These are phyloP conservation scores for Aspergillus diversus DNA, from an alignment of 495 filamentous ascomycete species.

Conservation along the genomic window DNA sequence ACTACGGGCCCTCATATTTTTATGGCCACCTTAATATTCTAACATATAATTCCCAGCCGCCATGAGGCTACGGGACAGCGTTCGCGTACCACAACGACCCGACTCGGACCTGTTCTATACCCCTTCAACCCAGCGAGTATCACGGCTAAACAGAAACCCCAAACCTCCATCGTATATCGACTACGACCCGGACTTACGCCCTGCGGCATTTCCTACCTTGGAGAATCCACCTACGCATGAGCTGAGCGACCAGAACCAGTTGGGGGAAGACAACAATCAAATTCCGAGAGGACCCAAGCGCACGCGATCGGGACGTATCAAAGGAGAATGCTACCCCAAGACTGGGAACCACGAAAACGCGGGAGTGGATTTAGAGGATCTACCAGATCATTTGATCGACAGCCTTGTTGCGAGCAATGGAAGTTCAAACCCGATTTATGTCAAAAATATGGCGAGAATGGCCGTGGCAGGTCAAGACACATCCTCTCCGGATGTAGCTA, in stretches of 20 bases:
- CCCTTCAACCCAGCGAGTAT: constrained; percentile 8
- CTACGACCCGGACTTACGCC: constrained; percentile 46
- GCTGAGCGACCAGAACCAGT: not conserved
- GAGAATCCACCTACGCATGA: constrained; percentile 21
- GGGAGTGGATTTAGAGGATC: constrained; percentile 20
- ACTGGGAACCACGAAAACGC: not conserved
- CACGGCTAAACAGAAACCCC: constrained; percentile 7
- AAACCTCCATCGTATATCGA: constrained; percentile 22
- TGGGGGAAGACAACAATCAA: not conserved
- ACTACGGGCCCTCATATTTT: not conserved
- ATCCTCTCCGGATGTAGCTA: constrained; percentile 11
- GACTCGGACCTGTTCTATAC: constrained; percentile 20
- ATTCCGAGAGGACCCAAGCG: not conserved
- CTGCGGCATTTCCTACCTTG: constrained; percentile 50
- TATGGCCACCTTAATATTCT: not conserved
- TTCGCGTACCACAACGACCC: constrained; percentile 27
- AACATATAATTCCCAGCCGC: not conserved
- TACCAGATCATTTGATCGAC: constrained; percentile 28
- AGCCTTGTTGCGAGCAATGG: constrained; percentile 40
- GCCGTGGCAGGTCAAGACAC: constrained; percentile 7
- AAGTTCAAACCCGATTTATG: constrained; percentile 38
- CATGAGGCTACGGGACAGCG: constrained; percentile 29
- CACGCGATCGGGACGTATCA: not conserved
- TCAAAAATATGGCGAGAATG: constrained; percentile 41
- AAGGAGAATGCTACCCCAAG: not conserved